A percentile compares a stretch with the other conserved stretches of the same genome.
These are phyloP conservation scores for Xylaria bambusicola DNA, from an alignment of 495 filamentous ascomycete species.

Conservation along the genomic window DNA sequence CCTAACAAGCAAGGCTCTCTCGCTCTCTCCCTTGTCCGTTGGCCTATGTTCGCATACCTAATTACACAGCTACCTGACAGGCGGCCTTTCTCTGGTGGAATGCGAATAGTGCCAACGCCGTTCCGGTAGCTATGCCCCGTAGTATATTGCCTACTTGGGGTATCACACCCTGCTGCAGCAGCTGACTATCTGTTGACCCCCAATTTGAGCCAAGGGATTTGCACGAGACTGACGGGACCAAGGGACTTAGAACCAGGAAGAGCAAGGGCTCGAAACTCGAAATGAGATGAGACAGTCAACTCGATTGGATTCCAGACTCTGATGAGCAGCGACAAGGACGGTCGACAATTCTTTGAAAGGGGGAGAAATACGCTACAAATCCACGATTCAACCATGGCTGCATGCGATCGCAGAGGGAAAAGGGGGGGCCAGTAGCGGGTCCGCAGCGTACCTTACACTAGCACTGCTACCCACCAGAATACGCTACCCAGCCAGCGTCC, in stretches of 20 bases:
- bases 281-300: constrained; percentile 7
- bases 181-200: neutral
- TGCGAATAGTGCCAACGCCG: neutral
- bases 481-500: too few relatives aligned
- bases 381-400: constrained; percentile 3
- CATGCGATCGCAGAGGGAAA: neutral
- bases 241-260: constrained; percentile 14
- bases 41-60: neutral
- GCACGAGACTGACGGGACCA: neutral
- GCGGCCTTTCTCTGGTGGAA: too few relatives aligned
- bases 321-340: neutral
- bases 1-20: neutral
- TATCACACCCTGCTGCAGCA: neutral
- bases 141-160: neutral
- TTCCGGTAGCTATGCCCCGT: neutral
- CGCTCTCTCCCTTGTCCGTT: neutral
- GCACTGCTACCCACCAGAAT: too few relatives aligned
- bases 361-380: constrained; percentile 4
- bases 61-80: too few relatives aligned
- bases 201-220: neutral
- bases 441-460: too few relatives aligned
- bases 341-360: neutral
- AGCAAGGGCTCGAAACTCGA: constrained; percentile 12
- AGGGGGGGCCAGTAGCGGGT: constrained; percentile 6
- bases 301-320: neutral